Evolutionary conservation across 2,329 filamentous ascomycete genomes (phyloP).

Genomic region (Metarhizium humberi): DNA sequence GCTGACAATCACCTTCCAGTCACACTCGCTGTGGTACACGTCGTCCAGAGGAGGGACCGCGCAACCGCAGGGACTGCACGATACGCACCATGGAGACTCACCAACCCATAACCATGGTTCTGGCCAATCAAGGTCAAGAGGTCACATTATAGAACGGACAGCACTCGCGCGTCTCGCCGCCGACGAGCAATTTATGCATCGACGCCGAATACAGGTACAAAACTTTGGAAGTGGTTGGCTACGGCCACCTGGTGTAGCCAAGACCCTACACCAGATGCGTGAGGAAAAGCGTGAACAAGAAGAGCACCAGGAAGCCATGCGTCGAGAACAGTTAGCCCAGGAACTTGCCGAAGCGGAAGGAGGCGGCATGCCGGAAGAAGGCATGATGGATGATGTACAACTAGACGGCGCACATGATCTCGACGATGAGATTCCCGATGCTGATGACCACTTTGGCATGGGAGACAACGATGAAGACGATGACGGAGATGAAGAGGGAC

Average conservation of each 20-base stretch:
- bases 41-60: conserved; percentile 48
- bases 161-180: conserved; percentile 59
- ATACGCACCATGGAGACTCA: conserved; percentile 20
- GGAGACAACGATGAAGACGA: conserved; percentile 31
- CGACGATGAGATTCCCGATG: conserved; percentile 64
- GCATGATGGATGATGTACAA: conserved; percentile 45
- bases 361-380: conserved; percentile 26
- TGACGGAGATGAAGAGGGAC: conserved; percentile 28
- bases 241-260: conserved; percentile 75
- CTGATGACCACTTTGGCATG: conserved; percentile 40
- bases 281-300: conserved; percentile 85
- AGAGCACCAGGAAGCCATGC: conserved; percentile 69
- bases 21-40: conserved; percentile 65
- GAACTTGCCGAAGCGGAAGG: conserved; percentile 64
- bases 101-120: conserved; percentile 19
- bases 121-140: conserved; percentile 26
- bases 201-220: conserved; percentile 71
- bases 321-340: conserved; percentile 60
- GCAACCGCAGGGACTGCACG: conserved; percentile 23
- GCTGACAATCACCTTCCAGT: conserved; percentile 31
- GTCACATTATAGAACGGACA: conserved; percentile 44
- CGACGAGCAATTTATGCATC: conserved; percentile 69
- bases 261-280: conserved; percentile 81
- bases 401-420: conserved; percentile 50
- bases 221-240: conserved; percentile 89